These are phyloP conservation scores for Podospora conica DNA, from an alignment of 495 filamentous ascomycete species.

Conservation along the genomic window DNA sequence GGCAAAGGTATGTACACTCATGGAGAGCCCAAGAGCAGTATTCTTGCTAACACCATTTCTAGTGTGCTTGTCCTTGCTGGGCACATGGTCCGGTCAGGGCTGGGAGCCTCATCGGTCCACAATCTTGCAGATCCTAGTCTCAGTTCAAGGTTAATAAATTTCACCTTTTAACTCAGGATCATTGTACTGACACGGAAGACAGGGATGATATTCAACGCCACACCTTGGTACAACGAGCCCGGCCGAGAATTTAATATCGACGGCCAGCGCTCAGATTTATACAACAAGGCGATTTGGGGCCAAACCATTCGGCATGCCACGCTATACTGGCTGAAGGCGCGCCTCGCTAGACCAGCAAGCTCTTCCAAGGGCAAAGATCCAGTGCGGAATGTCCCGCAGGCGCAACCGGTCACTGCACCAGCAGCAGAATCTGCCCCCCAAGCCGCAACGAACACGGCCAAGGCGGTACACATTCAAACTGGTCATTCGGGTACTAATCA, in stretches of 20 bases:
- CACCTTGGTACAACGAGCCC: constrained; percentile 57
- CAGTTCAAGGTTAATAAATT: constrained; percentile 42
- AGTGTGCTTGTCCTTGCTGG: constrained; percentile 56
- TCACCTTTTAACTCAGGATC: not conserved
- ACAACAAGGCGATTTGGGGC: constrained; percentile 34
- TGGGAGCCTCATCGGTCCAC: constrained; percentile 52
- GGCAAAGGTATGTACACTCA: constrained; percentile 43
- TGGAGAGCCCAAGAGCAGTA: not conserved
- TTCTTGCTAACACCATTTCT: not conserved
- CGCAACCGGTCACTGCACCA: not conserved
- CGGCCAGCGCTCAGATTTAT: constrained; percentile 20
- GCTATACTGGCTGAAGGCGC: constrained; percentile 39
- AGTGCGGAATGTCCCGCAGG: not conserved
- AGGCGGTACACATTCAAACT: not conserved
- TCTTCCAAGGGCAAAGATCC: not conserved
- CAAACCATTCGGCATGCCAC: constrained; percentile 43
- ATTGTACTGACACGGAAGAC: not conserved
- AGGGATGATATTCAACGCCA: constrained; percentile 53
- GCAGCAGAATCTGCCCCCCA: not conserved
- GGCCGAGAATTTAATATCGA: constrained; percentile 31
- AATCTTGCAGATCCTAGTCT: constrained; percentile 54
- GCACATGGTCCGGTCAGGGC: constrained; percentile 49
- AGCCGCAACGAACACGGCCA: not conserved
- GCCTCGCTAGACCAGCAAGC: not conserved
- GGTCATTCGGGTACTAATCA: not conserved